These are phyloP conservation scores for Nitzschia inconspicua DNA, from an alignment of 108 stramenopile species.

Conservation along the genomic window DNA sequence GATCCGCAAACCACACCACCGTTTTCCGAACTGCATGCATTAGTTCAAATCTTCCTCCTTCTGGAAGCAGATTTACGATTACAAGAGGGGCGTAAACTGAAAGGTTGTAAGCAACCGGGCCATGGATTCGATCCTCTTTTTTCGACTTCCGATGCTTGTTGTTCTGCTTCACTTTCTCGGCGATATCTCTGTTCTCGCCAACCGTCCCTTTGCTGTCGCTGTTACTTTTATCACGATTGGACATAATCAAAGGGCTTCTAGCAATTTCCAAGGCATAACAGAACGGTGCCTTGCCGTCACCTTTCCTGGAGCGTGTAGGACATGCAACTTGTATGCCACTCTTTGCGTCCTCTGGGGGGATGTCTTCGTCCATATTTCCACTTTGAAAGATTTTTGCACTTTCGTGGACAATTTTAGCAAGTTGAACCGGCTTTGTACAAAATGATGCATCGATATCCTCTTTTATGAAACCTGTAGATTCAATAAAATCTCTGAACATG, in stretches of 20 bases:
- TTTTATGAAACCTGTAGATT: constrained; percentile 15
- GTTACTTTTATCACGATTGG: not conserved
- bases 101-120: constrained; percentile 81
- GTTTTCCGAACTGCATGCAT: constrained; percentile 71
- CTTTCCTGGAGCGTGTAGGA: constrained; percentile 26
- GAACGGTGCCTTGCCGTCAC: constrained; percentile 50
- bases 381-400: constrained; percentile 58
- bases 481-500: constrained; percentile 16
- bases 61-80: constrained; percentile 91
- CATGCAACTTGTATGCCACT: constrained; percentile 75
- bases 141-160: constrained; percentile 13
- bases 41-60: constrained; percentile 84
- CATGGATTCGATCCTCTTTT: constrained; percentile 40
- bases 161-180: not conserved
- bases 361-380: constrained; percentile 41
- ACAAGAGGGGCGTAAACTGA: constrained; percentile 90
- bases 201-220: not conserved
- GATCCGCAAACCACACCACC: constrained; percentile 84
- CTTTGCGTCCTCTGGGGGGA: constrained; percentile 46
- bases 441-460: constrained; percentile 36
- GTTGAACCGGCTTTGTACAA: constrained; percentile 70
- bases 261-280: constrained; percentile 87
- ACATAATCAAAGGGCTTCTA: constrained; percentile 59
- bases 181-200: not conserved
- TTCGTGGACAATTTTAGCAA: constrained; percentile 81